Evolutionary conservation across 805 yeast species (phyloP), one percentile per base, ranked within the genome.

Genomic region (Jamesozyma hellenica): DNA sequence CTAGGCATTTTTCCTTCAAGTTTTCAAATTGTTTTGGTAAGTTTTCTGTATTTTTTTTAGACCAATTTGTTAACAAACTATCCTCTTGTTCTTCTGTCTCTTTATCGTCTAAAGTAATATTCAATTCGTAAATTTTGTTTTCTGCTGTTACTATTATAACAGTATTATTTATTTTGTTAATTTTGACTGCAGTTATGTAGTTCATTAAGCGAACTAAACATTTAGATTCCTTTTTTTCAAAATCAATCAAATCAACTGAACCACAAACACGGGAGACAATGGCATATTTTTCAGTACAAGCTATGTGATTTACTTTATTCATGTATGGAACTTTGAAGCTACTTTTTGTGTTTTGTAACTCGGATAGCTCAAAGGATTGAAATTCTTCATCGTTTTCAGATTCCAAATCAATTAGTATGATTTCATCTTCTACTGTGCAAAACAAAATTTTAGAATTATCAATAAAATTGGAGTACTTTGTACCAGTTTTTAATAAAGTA

Each of bases 111-210:
- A 12, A 28, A 6, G 9, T 3, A 8, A 55, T 29, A 33, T 73
- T 69, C 50, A 85, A 79, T 62, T 87, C 96, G 44, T 72, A 72
- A 18, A 92, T 58, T 51, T 75, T 79, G 57, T 82, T 82, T 38
- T 85, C 94, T 36, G 81, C 74, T 2, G 90, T 77, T 16, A 80
- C 71, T 10, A 80, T 77, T 14, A 81, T 56, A 28, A 87, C 63
- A 2, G 82, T 73, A 25, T 65, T 62, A 35, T 62, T 54, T 5
- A 56, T 52, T 2, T 59, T 52, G 2, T 82, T 66, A 52, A 84
- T 77, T n/a, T 67, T 62, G 33, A 85, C 37, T 9, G 81, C 73
- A 4, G 83, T 76, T 9, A 87, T 77, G 26, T 68, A 65, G 28
- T 72, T 69, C 40, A 78, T 68, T 38, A 83, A 65, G 40, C 76